Conservation (phyloP, 495 filamentous ascomycete species). For the Schizothecium vesticola region DNA sequence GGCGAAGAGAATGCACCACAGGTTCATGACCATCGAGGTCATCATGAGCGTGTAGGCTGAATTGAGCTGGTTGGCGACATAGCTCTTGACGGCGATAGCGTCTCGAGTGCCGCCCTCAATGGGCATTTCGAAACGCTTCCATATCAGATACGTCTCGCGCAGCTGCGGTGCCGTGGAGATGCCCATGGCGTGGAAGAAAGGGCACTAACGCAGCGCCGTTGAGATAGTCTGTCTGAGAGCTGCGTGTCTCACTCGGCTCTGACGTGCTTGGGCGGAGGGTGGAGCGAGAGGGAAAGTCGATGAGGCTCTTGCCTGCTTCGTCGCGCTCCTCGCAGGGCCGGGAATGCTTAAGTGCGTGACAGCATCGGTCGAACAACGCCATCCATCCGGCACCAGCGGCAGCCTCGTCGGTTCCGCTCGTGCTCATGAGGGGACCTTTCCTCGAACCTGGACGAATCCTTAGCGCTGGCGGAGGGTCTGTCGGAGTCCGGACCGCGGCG, state of each 20-base stretch:
- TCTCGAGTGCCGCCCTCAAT: conserved; percentile 15
- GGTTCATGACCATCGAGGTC: conserved; percentile 15
- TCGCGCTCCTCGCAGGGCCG: not conserved
- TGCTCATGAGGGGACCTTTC: not conserved
- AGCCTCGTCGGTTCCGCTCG: not conserved
- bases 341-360: not conserved
- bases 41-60: conserved; percentile 24
- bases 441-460: not conserved
- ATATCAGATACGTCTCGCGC: conserved; percentile 19
- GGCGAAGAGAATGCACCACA: conserved; percentile 23
- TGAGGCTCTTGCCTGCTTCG: not conserved
- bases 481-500: not conserved
- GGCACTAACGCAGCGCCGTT: not conserved
- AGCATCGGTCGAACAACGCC: not conserved
- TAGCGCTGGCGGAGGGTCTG: not conserved
- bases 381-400: not conserved
- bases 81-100: conserved; percentile 23
- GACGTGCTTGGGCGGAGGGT: not conserved
- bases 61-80: conserved; percentile 23
- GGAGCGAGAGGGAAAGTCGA: not conserved
- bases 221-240: not conserved
- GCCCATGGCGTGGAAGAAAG: conserved; percentile 11
- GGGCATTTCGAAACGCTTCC: conserved; percentile 22
- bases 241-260: not conserved
- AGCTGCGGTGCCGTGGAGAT: conserved; percentile 20